These are phyloP conservation scores for Gonium pectorale DNA, from an alignment of 139 green algal genomes.

Conservation along the genomic window DNA sequence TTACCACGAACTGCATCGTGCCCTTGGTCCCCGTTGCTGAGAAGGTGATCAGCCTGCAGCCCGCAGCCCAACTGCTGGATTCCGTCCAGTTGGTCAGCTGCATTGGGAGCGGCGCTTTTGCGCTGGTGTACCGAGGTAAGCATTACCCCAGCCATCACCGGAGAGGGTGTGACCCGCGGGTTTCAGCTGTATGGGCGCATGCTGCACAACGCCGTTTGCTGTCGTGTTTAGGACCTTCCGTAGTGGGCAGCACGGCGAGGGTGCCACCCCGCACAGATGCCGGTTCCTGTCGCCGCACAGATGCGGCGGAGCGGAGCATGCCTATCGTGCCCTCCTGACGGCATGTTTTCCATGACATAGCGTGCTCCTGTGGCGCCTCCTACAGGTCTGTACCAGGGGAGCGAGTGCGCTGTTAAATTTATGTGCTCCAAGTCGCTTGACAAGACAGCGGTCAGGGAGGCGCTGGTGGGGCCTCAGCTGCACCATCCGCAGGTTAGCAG, in stretches of 20 bases:
- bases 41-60: neutral
- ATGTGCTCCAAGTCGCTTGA: neutral
- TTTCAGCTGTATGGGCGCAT: too few species aligned
- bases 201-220: too few species aligned
- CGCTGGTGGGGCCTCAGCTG: neutral
- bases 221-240: too few species aligned
- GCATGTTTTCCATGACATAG: too few species aligned
- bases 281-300: too few species aligned
- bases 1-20: neutral
- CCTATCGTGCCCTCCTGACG: too few species aligned
- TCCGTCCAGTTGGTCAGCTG: neutral
- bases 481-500: neutral
- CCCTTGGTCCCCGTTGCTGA: neutral
- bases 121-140: neutral
- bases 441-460: neutral
- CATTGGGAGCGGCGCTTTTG: neutral
- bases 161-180: too few species aligned
- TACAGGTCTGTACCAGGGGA: conserved; percentile 7
- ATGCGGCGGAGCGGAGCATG: too few species aligned
- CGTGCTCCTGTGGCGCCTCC: neutral
- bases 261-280: too few species aligned
- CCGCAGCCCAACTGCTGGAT: neutral
- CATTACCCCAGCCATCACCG: neutral
- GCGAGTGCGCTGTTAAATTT: neutral
- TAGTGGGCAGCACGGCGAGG: too few species aligned